Base-by-base conservation (phyloP, 164 flowering plant species). In the Chloranthus sessilifolius region DNA sequence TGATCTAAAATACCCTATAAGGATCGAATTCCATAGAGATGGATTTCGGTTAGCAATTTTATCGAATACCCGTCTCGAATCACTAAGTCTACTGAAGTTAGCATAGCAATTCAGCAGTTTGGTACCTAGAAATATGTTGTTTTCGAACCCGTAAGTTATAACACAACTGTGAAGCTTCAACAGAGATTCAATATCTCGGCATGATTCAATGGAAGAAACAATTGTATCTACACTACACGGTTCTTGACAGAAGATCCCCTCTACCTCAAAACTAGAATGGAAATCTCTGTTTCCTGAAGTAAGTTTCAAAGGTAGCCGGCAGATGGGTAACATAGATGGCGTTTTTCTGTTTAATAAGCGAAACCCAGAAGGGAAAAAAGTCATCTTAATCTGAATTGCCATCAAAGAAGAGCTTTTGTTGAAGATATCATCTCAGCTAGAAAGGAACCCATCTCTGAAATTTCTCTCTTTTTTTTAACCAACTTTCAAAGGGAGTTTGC, bases 1-100 rank as follows among this genome's bases (percentile, higher is more conserved):
- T 20, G 56, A 30, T 57, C 76, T 73, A 31, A 74, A 74, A 40
- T 72, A 72, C 44, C 68, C 73, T 43, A 74, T 65, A 47, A 74
- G 37, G 28, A 63, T 43, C 33, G 79, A 63, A 59, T 63, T 73
- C 80, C 81, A 80, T 7, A 65, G 64, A 43, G 65, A 60, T 6
- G 59, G 65, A 42, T 68, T 53, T 4, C 53, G 30, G 30, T 65
- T 62, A 24, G 55, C 46, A 15, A 72, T 70, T 56, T 45, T 62
- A 21, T 61, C 46, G 31, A 61, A 71, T 3, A 77, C 71, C 65
- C 59, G 41, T 65, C 58, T 66, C 1, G 80, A 75, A 53, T 77
- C 74, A 29, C 42, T 40, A 43, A 71, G 47, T 33, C 50, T 29
- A 5, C 47, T 66, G 52, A 67, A 71, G 45, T 56, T 66, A 0